Evolutionary conservation across 2,329 filamentous ascomycete species (phyloP).

Genomic region (Clonostachys rosea): DNA sequence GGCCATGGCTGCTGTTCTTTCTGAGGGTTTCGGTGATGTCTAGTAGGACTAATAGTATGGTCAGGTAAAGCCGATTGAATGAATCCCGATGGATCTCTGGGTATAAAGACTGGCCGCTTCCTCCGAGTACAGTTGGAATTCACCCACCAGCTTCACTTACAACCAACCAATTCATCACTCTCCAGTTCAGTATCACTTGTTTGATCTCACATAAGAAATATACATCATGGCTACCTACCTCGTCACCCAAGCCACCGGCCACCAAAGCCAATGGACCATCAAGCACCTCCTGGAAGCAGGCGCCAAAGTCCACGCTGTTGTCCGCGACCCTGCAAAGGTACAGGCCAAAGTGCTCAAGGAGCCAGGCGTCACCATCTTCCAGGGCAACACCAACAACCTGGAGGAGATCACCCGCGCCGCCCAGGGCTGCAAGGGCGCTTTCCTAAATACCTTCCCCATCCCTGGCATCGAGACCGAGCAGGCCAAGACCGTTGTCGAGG

Average conservation of each 20-base stretch:
- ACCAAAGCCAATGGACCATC: slow-evolving; percentile 20
- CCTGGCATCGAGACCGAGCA: slow-evolving; percentile 19
- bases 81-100: no score
- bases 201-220: no score
- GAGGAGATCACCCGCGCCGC: slow-evolving; percentile 21
- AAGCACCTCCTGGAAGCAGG: slow-evolving; percentile 23
- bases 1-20: no score
- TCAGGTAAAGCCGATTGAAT: no score
- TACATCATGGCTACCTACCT: slow-evolving; percentile 22
- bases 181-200: no score
- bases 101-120: no score
- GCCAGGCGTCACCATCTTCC: slow-evolving; percentile 21
- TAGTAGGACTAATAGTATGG: no score
- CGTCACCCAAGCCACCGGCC: slow-evolving; percentile 25
- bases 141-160: no score
- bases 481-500: slow-evolving; percentile 21
- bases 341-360: slow-evolving; percentile 12
- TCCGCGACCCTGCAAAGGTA: slow-evolving; percentile 23
- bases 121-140: no score
- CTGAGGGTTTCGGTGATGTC: no score
- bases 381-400: slow-evolving; percentile 25
- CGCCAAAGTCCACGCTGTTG: slow-evolving; percentile 25
- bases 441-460: slow-evolving; percentile 16
- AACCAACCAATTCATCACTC: no score
- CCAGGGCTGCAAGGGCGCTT: slow-evolving; percentile 22